phyloP scores from a whole-genome alignment of 2,329 filamentous ascomycete genomes.

The Diaporthe humulicola region DNA sequence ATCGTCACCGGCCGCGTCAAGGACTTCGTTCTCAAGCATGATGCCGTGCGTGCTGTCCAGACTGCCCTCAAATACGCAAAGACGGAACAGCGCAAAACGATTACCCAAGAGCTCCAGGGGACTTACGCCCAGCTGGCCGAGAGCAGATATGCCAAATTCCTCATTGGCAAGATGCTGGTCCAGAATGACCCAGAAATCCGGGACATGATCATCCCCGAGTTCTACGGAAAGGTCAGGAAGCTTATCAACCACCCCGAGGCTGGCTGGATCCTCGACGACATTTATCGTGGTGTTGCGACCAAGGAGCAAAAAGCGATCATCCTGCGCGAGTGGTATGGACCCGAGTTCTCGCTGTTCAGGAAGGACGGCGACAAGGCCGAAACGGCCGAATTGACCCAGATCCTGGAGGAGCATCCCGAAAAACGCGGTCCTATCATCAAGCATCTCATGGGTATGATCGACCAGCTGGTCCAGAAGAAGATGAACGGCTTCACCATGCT shows the following conservation, averaged over 20 bases:
- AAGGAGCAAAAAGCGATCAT: conserved; percentile 87
- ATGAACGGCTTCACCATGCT: conserved; percentile 97
- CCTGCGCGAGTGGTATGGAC: conserved; percentile 95
- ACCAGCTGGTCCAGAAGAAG: conserved; percentile 94
- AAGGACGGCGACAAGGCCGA: conserved; percentile 64
- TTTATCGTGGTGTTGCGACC: conserved; percentile 90
- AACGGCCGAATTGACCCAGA: conserved; percentile 78
- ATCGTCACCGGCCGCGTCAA: conserved; percentile 93
- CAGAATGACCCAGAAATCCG: conserved; percentile 89
- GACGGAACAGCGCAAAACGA: conserved; percentile 84
- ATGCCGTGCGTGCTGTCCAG: conserved; percentile 95
- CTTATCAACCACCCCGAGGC: conserved; percentile 97
- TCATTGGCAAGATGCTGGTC: conserved; percentile 96
- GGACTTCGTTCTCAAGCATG: conserved; percentile 98
- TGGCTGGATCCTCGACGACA: conserved; percentile 97
- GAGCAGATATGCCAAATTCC: conserved; percentile 96
- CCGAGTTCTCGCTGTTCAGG: conserved; percentile 89
- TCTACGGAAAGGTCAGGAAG: conserved; percentile 92
- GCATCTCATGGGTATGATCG: conserved; percentile 87
- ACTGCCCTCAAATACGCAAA: conserved; percentile 97
- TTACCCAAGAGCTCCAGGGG: conserved; percentile 87
- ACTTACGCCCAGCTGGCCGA: conserved; percentile 88
- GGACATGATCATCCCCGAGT: conserved; percentile 91
- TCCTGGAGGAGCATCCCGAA: conserved; percentile 82
- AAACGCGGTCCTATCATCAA: conserved; percentile 91